Evolutionary conservation across 768 basidiomycete species (phyloP).

Genomic region (Sporobolomyces roseus): DNA sequence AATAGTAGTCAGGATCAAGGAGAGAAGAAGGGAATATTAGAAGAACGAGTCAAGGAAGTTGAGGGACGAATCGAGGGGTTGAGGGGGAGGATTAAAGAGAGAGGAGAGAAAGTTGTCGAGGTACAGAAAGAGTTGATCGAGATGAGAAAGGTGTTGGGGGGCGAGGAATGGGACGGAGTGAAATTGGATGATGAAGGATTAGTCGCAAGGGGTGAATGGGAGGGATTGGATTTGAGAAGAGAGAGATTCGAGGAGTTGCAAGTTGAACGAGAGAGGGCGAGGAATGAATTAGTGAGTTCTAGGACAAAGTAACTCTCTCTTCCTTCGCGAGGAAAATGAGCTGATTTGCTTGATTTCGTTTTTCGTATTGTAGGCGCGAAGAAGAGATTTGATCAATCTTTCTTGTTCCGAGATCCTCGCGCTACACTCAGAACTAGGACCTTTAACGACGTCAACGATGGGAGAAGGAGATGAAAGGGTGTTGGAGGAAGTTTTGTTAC

Average conservation of each 20-base stretch:
- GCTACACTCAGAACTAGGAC: constrained; percentile 76
- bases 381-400: constrained; percentile 61
- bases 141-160: neutral
- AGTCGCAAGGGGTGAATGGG: constrained; percentile 44
- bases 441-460: constrained; percentile 50
- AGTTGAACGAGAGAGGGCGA: constrained; percentile 77
- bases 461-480: constrained; percentile 16
- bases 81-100: constrained; percentile 52
- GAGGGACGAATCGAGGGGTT: constrained; percentile 50
- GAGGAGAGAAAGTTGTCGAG: constrained; percentile 43
- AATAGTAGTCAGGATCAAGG: constrained; percentile 54
- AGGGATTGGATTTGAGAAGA: constrained; percentile 68
- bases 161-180: constrained; percentile 10
- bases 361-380: constrained; percentile 56
- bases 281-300: constrained; percentile 68
- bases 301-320: no score
- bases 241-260: constrained; percentile 76
- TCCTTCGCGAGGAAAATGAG: constrained; percentile 4
- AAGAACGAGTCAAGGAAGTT: constrained; percentile 2
- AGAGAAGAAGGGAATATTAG: constrained; percentile 40
- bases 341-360: neutral
- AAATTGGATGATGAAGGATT: constrained; percentile 29
- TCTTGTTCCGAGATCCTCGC: constrained; percentile 74
- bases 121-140: constrained; percentile 13
- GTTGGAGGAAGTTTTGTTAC: constrained; percentile 42